Conservation (phyloP, 2,329 filamentous ascomycete genomes). For the Arachnopeziza araneosa region DNA sequence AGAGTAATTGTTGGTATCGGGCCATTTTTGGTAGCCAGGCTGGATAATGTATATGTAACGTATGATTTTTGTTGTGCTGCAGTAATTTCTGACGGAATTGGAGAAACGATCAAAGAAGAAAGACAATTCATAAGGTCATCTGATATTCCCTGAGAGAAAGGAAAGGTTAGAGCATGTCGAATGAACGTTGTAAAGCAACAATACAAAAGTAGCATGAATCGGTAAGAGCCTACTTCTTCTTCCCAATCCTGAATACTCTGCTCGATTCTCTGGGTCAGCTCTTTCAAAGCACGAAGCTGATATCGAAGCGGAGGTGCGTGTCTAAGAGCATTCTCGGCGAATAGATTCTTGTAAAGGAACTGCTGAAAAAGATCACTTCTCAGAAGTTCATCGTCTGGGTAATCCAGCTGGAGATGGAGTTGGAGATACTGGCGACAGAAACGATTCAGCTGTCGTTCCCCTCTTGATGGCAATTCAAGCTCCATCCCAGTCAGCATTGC, state of each 20-base stretch:
- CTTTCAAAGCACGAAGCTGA: slow-evolving; percentile 66
- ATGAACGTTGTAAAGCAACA: background rate
- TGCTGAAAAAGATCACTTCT: slow-evolving; percentile 58
- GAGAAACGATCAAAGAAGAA: slow-evolving; percentile 56
- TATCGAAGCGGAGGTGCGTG: slow-evolving; percentile 64
- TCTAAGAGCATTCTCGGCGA: slow-evolving; percentile 50
- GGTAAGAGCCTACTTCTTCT: slow-evolving; percentile 65
- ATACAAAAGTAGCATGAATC: background rate
- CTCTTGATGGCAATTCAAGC: slow-evolving; percentile 21
- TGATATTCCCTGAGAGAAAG: slow-evolving; percentile 65
- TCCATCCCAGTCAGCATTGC: slow-evolving; percentile 16
- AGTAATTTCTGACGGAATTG: slow-evolving; percentile 56
- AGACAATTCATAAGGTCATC: slow-evolving; percentile 71
- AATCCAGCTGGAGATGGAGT: slow-evolving; percentile 58
- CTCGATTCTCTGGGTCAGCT: slow-evolving; percentile 65
- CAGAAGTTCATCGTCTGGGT: slow-evolving; percentile 55
- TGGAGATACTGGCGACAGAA: slow-evolving; percentile 78
- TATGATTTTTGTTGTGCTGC: slow-evolving; percentile 67
- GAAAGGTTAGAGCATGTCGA: background rate
- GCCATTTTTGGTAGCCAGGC: slow-evolving; percentile 7
- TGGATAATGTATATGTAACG: slow-evolving; percentile 59
- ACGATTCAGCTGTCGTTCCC: slow-evolving; percentile 37
- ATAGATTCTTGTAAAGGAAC: slow-evolving; percentile 60
- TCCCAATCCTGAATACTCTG: slow-evolving; percentile 74
- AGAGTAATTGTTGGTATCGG: slow-evolving; percentile 47